phyloP scores from a whole-genome alignment of 2,329 filamentous ascomycete genomes.

The Trichoderma aggressivum region DNA sequence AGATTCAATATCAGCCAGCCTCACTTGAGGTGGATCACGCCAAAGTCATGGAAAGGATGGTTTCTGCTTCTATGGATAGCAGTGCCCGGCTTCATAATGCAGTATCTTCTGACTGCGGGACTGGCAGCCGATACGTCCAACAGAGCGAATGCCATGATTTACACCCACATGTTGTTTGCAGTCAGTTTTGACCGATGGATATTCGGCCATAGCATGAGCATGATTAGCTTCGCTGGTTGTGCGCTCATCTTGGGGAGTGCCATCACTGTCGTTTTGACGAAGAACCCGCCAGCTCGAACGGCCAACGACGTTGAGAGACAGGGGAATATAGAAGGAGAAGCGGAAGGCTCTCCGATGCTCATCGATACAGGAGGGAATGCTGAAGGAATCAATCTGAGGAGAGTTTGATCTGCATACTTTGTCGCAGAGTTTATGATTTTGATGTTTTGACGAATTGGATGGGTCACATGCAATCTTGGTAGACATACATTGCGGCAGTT shows the following conservation, averaged over 20 bases:
- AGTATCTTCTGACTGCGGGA: conserved; percentile 79
- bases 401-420: neutral
- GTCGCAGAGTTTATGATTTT: neutral
- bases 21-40: conserved; percentile 42
- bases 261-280: conserved; percentile 47
- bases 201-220: conserved; percentile 50
- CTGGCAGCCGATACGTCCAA: conserved; percentile 67
- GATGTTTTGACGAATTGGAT: neutral
- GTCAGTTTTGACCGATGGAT: conserved; percentile 50
- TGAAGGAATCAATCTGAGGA: conserved; percentile 22
- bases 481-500: neutral
- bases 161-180: conserved; percentile 57
- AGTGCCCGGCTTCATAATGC: conserved; percentile 74
- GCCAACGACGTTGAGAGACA: conserved; percentile 36
- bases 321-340: conserved; percentile 29
- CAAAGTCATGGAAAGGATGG: conserved; percentile 55
- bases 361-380: conserved; percentile 29
- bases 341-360: conserved; percentile 42
- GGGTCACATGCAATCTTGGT: neutral
- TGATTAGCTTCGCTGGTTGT: conserved; percentile 49
- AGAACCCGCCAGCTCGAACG: conserved; percentile 33
- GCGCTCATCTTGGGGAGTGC: conserved; percentile 53
- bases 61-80: conserved; percentile 65
- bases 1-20: conserved; percentile 45
- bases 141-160: conserved; percentile 55